Percentiles rank a stretch among this genome's conserved stretches.
Evolutionary conservation across 179 eudicot genomes (phyloP).

Genomic region (Beta lomatogona): DNA sequence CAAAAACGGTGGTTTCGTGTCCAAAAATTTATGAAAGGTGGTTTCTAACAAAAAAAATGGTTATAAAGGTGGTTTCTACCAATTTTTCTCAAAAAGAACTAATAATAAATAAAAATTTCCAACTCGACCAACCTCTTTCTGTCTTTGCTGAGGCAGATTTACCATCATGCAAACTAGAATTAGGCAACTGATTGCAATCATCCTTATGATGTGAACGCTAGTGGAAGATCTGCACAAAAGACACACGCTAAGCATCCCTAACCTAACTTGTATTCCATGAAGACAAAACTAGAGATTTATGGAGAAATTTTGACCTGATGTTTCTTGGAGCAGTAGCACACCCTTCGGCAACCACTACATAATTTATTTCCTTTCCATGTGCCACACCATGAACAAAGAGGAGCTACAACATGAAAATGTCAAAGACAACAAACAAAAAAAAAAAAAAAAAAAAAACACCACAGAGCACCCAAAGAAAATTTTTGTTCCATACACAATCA

Average conservation of each 20-base stretch:
- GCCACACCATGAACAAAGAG: slow-evolving; percentile 80
- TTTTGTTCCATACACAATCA: too few relatives aligned
- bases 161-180: neutral
- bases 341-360: slow-evolving; percentile 61
- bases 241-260: neutral
- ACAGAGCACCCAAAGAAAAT: too few relatives aligned
- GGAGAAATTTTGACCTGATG: neutral
- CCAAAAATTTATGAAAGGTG: too few relatives aligned
- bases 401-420: neutral
- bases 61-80: too few relatives aligned
- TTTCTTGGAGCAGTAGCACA: slow-evolving; percentile 62
- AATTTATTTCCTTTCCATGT: slow-evolving; percentile 86
- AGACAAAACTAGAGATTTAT: neutral
- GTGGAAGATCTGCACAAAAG: neutral
- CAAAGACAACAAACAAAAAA: neutral
- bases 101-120: neutral
- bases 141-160: neutral
- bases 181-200: neutral
- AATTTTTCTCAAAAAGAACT: neutral
- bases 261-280: neutral
- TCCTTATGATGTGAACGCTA: neutral
- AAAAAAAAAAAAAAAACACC: too few relatives aligned
- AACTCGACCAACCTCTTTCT: neutral
- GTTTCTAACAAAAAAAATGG: too few relatives aligned
- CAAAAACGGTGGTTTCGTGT: too few relatives aligned